Conservation (phyloP, 2,329 filamentous ascomycete species). For the Xylaria sp. region DNA sequence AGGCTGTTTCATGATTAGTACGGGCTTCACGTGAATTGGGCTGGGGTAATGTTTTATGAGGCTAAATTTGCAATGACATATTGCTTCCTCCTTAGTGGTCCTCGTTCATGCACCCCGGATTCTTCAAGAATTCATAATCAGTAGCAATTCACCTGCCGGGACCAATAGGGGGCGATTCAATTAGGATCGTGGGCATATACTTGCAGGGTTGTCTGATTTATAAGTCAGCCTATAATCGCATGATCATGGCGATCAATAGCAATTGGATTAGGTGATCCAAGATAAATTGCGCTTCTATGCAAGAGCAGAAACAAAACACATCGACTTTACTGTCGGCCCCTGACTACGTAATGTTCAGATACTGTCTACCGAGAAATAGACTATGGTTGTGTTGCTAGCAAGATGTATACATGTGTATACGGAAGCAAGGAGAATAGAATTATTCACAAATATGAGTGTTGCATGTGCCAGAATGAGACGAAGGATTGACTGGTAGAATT, state of each 20-base stretch:
- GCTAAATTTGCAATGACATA: slow-evolving; percentile 45
- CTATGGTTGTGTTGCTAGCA: no score
- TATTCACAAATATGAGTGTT: no score
- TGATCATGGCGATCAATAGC: slow-evolving; percentile 6
- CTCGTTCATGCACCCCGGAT: slow-evolving; percentile 42
- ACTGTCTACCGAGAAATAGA: no score
- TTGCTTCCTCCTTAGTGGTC: slow-evolving; percentile 35
- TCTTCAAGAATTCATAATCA: slow-evolving; percentile 33
- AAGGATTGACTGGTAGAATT: neutral
- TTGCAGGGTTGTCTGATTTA: neutral
- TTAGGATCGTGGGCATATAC: neutral
- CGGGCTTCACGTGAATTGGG: slow-evolving; percentile 23
- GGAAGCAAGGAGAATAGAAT: no score
- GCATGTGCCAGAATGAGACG: no score
- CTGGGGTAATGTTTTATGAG: slow-evolving; percentile 36
- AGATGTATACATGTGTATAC: no score
- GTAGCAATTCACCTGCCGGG: slow-evolving; percentile 19
- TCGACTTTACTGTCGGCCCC: no score
- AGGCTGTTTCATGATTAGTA: slow-evolving; percentile 7
- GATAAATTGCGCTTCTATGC: neutral
- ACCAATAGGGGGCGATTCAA: slow-evolving; percentile 14
- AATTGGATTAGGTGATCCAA: neutral
- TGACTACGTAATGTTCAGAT: no score
- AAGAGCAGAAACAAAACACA: neutral
- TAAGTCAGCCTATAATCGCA: slow-evolving; percentile 19